Percentiles rank a stretch among this genome's conserved stretches.
phyloP scores from a whole-genome alignment of 1,139 yeast species.

The Saccharomyces hybrid region DNA sequence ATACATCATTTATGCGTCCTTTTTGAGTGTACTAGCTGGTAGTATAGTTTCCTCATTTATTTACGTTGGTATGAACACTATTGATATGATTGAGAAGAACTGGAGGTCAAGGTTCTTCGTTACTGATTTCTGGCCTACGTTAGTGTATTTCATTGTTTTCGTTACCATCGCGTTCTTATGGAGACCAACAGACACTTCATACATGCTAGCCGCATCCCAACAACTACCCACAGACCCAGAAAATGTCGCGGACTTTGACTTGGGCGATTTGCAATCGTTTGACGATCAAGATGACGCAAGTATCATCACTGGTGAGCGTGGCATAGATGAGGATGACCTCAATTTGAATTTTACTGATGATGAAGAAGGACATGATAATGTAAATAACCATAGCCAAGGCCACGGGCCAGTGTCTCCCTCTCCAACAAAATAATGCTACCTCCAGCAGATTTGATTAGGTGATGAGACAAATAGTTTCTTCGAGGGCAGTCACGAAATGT shows the following conservation, averaged over 20 bases:
- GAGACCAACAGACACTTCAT: slow-evolving; percentile 96
- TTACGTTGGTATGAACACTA: slow-evolving; percentile 62
- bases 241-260: slow-evolving; percentile 65
- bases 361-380: slow-evolving; percentile 2
- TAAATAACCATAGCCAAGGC: background rate
- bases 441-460: background rate
- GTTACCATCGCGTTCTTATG: slow-evolving; percentile 82
- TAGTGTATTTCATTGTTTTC: slow-evolving; percentile 77
- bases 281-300: slow-evolving; percentile 21
- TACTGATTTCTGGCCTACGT: slow-evolving; percentile 91
- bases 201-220: slow-evolving; percentile 89
- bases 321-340: slow-evolving; percentile 14
- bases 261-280: slow-evolving; percentile 59
- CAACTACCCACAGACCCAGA: slow-evolving; percentile 82
- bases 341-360: slow-evolving; percentile 10
- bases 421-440: background rate
- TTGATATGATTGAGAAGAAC: slow-evolving; percentile 73
- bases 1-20: slow-evolving; percentile 62
- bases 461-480: background rate
- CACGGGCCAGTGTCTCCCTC: background rate
- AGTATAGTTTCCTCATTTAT: slow-evolving; percentile 63
- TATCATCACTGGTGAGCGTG: slow-evolving; percentile 16
- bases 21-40: slow-evolving; percentile 52
- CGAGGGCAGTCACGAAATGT: background rate
- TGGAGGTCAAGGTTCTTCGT: slow-evolving; percentile 91